Conservation (phyloP, 2,329 filamentous ascomycete species). For the Beauveria pseudobassiana region DNA sequence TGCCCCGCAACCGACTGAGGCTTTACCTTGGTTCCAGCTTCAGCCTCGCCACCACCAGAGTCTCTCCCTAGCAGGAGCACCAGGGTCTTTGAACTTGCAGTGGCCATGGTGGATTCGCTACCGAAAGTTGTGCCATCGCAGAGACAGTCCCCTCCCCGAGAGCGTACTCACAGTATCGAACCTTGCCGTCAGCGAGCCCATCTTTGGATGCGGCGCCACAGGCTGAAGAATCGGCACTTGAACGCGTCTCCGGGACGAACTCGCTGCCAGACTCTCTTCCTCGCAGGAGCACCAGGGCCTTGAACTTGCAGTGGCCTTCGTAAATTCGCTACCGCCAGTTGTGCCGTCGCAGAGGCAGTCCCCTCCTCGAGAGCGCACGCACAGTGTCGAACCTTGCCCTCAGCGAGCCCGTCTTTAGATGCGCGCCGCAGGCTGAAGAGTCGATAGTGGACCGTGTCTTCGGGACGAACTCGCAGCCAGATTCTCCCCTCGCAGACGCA, state of each 20-base stretch:
- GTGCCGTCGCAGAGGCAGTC: not conserved
- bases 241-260: slow-evolving; percentile 23
- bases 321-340: not conserved
- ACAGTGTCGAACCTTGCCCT: not conserved
- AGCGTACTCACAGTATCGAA: not conserved
- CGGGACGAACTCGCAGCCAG: no score
- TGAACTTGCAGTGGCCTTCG: not conserved
- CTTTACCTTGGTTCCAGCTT: not conserved
- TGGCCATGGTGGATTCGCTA: no score
- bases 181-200: not conserved
- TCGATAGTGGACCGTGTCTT: no score
- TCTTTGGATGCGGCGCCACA: not conserved
- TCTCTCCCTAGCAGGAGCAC: not conserved
- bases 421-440: no score
- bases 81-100: not conserved
- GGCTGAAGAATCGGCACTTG: not conserved
- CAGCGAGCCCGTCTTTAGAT: no score
- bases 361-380: not conserved
- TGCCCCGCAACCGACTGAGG: no score
- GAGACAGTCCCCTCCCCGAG: not conserved
- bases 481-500: no score
- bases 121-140: not conserved
- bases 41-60: not conserved
- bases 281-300: not conserved
- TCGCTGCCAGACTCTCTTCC: slow-evolving; percentile 20